These are phyloP conservation scores for Ustilago hordei DNA, from an alignment of 1,284 basidiomycete genomes.

Conservation along the genomic window DNA sequence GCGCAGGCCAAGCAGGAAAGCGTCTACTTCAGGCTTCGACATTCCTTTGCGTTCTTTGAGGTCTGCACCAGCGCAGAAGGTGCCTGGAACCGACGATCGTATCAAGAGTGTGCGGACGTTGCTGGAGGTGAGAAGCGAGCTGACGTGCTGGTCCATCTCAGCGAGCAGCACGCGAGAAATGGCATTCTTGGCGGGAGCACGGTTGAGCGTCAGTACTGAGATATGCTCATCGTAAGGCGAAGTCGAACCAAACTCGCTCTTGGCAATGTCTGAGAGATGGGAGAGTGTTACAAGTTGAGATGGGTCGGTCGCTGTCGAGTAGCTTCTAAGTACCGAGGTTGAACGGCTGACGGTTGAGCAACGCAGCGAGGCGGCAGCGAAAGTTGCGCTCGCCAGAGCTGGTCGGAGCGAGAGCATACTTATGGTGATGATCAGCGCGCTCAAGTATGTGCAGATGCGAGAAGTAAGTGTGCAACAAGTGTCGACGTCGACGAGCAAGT, in stretches of 20 bases:
- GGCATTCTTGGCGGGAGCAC: constrained; percentile 88
- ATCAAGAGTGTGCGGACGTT: constrained; percentile 49
- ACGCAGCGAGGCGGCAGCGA: constrained; percentile 9
- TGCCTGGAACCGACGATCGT: constrained; percentile 42
- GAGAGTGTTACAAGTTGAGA: constrained; percentile 33
- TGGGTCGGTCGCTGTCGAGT: constrained; percentile 33
- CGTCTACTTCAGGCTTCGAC: constrained; percentile 74
- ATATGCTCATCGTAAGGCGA: constrained; percentile 61
- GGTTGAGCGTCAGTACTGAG: constrained; percentile 75
- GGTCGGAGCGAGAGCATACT: constrained; percentile 30
- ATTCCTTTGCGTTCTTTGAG: constrained; percentile 85
- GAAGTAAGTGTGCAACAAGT: constrained; percentile 1
- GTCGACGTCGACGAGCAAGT: not conserved
- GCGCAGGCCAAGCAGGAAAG: constrained; percentile 83
- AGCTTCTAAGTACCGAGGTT: constrained; percentile 22
- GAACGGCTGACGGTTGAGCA: constrained; percentile 7
- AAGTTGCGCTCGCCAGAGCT: constrained; percentile 5
- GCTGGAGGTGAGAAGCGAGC: constrained; percentile 68
- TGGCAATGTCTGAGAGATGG: constrained; percentile 26
- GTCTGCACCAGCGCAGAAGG: constrained; percentile 87
- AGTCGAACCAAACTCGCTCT: constrained; percentile 22
- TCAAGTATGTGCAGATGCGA: not conserved
- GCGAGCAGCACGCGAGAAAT: constrained; percentile 81
- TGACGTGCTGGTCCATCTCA: constrained; percentile 77
- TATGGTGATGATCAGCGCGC: not conserved